Conservation (phyloP, 202 grass and related monocot genomes). For the Cymbopogon flexuosus region DNA sequence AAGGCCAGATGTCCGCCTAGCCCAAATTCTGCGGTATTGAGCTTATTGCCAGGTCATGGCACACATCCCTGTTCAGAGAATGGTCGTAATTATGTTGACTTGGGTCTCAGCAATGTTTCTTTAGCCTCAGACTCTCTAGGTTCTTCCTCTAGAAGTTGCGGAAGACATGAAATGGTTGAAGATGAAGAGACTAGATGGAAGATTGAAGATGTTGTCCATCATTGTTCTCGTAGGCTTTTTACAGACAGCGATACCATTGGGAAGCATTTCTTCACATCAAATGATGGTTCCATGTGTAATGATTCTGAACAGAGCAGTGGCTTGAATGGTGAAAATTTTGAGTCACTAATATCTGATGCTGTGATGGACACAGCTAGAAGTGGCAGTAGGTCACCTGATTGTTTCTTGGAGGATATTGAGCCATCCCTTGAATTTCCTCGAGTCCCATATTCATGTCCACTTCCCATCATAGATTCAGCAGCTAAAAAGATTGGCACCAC, state of each 20-base stretch:
- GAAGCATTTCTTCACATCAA: slow-evolving; percentile 29
- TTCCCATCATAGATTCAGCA: slow-evolving; percentile 44
- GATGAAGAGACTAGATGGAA: slow-evolving; percentile 48
- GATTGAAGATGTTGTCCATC: slow-evolving; percentile 38
- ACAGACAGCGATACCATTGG: slow-evolving; percentile 34
- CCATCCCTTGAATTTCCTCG: slow-evolving; percentile 30
- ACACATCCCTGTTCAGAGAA: slow-evolving; percentile 31
- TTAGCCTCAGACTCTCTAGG: slow-evolving; percentile 18
- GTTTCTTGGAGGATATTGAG: slow-evolving; percentile 46
- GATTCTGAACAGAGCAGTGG: slow-evolving; percentile 34
- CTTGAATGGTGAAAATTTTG: slow-evolving; percentile 20
- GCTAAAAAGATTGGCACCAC: slow-evolving; percentile 28
- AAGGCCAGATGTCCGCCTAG: slow-evolving; percentile 35
- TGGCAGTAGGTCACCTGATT: slow-evolving; percentile 32
- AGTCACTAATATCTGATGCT: slow-evolving; percentile 5
- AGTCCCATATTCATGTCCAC: slow-evolving; percentile 69
- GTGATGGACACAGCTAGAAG: slow-evolving; percentile 42
- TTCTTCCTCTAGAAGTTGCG: slow-evolving; percentile 23
- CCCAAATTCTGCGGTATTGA: slow-evolving; percentile 40
- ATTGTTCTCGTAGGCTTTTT: slow-evolving; percentile 48
- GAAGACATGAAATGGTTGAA: slow-evolving; percentile 22
- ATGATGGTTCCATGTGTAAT: slow-evolving; percentile 24
- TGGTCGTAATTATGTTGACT: neutral
- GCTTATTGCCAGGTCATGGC: slow-evolving; percentile 37
- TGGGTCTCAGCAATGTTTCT: slow-evolving; percentile 15